Conservation (phyloP, 2,329 filamentous ascomycete species). For the Verruconis gallopava region DNA sequence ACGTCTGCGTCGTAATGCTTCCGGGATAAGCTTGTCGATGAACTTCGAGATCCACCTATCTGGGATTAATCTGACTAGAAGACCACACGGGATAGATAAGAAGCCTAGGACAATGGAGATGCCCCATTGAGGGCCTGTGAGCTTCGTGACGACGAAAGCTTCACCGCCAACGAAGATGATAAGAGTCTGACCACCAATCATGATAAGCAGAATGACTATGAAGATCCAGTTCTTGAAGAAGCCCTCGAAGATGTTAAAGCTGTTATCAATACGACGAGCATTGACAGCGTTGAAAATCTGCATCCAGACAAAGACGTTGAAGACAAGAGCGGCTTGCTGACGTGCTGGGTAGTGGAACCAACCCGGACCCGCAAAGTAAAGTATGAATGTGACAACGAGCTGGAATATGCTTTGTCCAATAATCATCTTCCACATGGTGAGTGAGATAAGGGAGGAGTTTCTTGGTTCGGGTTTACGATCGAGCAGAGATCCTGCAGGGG, state of each 20-base stretch:
- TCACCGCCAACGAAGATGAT: constrained; percentile 78
- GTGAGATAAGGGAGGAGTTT: constrained; percentile 63
- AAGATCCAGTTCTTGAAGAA: constrained; percentile 81
- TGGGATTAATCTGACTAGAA: constrained; percentile 70
- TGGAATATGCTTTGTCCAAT: constrained; percentile 86
- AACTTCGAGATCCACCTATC: constrained; percentile 45
- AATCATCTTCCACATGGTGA: constrained; percentile 99
- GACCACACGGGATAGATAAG: constrained; percentile 73
- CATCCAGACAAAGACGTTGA: constrained; percentile 99
- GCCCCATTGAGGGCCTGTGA: constrained; percentile 71
- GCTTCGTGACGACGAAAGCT: constrained; percentile 61
- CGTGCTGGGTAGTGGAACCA: constrained; percentile 46
- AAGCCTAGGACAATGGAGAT: constrained; percentile 74
- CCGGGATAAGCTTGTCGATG: constrained; percentile 36
- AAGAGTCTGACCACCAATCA: constrained; percentile 79
- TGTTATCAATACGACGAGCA: constrained; percentile 87
- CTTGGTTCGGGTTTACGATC: constrained; percentile 69
- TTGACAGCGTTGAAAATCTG: constrained; percentile 99
- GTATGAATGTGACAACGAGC: constrained; percentile 61
- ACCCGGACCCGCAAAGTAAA: constrained; percentile 59
- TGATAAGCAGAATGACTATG: constrained; percentile 68
- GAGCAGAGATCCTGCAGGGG: constrained; percentile 69
- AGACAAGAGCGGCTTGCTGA: constrained; percentile 60
- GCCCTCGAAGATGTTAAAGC: constrained; percentile 90
- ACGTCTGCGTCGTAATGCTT: constrained; percentile 34